These are phyloP conservation scores for Penicillium sp. DNA, from an alignment of 2,329 filamentous ascomycete species.

Conservation along the genomic window DNA sequence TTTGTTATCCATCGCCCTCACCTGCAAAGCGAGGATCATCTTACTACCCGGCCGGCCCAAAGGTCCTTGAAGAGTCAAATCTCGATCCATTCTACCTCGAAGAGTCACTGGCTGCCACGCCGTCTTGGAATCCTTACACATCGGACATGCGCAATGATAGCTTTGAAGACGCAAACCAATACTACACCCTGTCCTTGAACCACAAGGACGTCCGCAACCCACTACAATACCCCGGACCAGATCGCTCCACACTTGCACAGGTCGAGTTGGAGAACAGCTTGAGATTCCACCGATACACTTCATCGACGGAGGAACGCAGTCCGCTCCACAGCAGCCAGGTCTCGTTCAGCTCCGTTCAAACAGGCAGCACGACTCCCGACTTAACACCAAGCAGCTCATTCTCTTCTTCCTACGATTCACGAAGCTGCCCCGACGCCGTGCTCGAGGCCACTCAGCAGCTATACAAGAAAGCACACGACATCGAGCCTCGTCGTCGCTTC, in stretches of 20 bases:
- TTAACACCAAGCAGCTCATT: conserved; percentile 43
- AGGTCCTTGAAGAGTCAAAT: conserved; percentile 36
- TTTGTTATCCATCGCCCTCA: conserved; percentile 30
- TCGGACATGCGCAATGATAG: conserved; percentile 35
- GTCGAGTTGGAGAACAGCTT: conserved; percentile 34
- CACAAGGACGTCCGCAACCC: conserved; percentile 17
- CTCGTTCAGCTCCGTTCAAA: conserved; percentile 37
- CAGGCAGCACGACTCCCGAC: conserved; percentile 36
- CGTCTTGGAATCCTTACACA: conserved; percentile 27
- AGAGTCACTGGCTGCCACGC: conserved; percentile 32
- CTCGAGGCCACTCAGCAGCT: conserved; percentile 32
- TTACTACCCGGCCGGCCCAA: conserved; percentile 31
- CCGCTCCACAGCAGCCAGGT: conserved; percentile 32
- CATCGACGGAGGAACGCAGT: conserved; percentile 24
- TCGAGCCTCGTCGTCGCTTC: conserved; percentile 22
- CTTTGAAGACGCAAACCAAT: conserved; percentile 32
- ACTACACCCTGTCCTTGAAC: conserved; percentile 34
- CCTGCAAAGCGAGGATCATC: conserved; percentile 33
- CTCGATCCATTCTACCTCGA: conserved; percentile 44
- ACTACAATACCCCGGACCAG: conserved; percentile 17
- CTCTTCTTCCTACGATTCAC: conserved; percentile 38
- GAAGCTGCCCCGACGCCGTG: conserved; percentile 31
- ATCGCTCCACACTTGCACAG: conserved; percentile 34
- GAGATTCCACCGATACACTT: conserved; percentile 30
- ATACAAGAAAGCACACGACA: conserved; percentile 27